Evolutionary conservation across 1,284 basidiomycete species (phyloP).

Genomic region (Singerocomus inundabilis): DNA sequence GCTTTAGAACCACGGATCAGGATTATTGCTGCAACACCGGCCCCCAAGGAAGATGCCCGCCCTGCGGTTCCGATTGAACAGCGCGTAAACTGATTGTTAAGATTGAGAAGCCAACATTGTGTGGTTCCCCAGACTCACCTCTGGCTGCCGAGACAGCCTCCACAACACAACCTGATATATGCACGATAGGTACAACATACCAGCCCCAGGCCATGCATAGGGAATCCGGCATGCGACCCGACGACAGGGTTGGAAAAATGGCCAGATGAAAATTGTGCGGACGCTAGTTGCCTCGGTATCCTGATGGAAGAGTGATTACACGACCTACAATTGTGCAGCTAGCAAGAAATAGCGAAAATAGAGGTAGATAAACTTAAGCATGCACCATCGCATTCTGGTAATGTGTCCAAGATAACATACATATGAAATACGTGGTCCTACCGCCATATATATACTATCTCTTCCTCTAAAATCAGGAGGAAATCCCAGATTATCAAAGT

Average conservation of each 20-base stretch:
- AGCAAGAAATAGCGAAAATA: constrained; percentile 21
- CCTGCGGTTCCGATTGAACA: constrained; percentile 25
- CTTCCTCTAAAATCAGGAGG: constrained; percentile 16
- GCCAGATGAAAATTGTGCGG: constrained; percentile 13
- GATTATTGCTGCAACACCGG: background rate
- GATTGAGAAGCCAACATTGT: background rate
- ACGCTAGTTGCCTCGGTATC: background rate
- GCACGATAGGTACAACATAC: constrained; percentile 7
- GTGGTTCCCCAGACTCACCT: constrained; percentile 15
- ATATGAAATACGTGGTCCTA: constrained; percentile 1
- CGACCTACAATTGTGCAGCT: constrained; percentile 18
- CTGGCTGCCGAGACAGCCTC: constrained; percentile 17
- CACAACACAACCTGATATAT: constrained; percentile 7
- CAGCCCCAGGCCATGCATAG: constrained; percentile 17
- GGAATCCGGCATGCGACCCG: constrained; percentile 5
- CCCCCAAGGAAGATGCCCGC: constrained; percentile 6
- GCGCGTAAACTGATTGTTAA: constrained; percentile 18
- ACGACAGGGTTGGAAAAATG: constrained; percentile 12
- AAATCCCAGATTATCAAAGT: background rate
- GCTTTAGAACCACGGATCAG: background rate
- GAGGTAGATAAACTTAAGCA: constrained; percentile 25
- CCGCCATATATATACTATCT: constrained; percentile 26
- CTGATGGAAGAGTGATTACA: too few relatives aligned
- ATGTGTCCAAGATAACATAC: background rate
- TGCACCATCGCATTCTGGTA: constrained; percentile 13